Evolutionary conservation across 1,284 basidiomycete genomes (phyloP), one percentile per base, ranked within the genome.

Genomic region (Nidula niveotomentosa): DNA sequence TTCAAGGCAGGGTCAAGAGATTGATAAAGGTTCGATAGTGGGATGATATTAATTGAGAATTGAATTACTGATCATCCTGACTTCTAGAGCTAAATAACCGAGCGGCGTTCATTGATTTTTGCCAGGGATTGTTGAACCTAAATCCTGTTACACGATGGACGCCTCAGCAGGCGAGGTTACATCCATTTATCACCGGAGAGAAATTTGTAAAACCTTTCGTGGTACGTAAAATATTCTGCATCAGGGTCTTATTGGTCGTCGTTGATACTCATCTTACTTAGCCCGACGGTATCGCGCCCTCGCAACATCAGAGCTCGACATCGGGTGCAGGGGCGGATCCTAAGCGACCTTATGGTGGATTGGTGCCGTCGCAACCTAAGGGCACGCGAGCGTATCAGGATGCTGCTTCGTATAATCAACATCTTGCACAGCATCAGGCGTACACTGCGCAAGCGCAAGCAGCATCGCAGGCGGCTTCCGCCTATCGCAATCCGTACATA

Each of bases 121-220:
- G 96, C 58, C 88, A 94, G 67, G 96, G 96, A 15, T 77, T 99
- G 41, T 79, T 99, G 56, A 91, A 97, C 70, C 79, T 98, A 76
- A 94, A 99, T 67, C 96, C 97, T 13, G 87, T 96, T 56, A 90
- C 94, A 64, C 82, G 96, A 56, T 99, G 96, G 97, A 92, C 96
- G 8, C 96, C 97, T 33, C 94, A 98, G 68, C 96, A 99, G 74
- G 96, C 96, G 39, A 84, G 91, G 56, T 78, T 93, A 68, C 97
- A 99, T 72, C 96, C 96, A 3, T 99, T 99, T 74, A 98, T 99
- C 65, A 97, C 95, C 8, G 96, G 96, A 54, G 96, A 98, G 74
- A 95, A 94, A 71, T 97, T 89, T 68, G 87, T 84, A 8, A 94
- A 93, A 59, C 90, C 91, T 7, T 96, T 91, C 75, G 83, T 89